phyloP scores from a whole-genome alignment of 306 rosid species.

The Castanopsis chinensis region DNA sequence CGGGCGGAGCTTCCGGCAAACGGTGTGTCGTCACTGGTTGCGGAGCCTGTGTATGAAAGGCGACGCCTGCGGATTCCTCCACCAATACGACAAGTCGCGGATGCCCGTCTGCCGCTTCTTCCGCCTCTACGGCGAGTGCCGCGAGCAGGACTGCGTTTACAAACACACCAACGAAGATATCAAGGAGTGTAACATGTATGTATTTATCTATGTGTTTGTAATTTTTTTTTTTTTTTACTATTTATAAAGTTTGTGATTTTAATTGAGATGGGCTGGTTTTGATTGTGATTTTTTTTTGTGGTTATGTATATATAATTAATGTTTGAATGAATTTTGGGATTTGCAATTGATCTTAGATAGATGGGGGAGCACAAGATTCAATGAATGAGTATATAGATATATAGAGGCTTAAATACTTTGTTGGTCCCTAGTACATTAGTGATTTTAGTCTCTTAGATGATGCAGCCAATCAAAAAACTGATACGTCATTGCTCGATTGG shows the following conservation, averaged over 20 bases:
- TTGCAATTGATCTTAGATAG: constrained; percentile 1
- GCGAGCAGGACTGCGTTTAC: constrained; percentile 97
- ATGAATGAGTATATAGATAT: not conserved
- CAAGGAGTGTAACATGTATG: constrained; percentile 98
- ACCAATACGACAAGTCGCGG: constrained; percentile 92
- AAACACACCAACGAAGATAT: constrained; percentile 97
- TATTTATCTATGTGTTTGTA: not conserved
- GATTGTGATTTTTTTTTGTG: not conserved
- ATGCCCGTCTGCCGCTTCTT: constrained; percentile 98
- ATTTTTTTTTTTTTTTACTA: not conserved
- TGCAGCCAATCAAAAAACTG: no score
- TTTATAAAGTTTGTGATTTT: not conserved
- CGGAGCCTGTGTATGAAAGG: constrained; percentile 96
- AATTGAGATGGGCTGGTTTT: not conserved
- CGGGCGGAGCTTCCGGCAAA: constrained; percentile 90
- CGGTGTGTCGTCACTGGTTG: constrained; percentile 98
- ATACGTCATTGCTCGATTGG: no score
- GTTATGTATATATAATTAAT: not conserved
- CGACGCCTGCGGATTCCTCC: constrained; percentile 95
- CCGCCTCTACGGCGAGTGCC: constrained; percentile 87
- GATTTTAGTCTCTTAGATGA: no score
- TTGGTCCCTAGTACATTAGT: no score
- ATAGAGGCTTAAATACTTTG: no score
- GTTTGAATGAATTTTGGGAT: not conserved
- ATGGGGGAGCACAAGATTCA: not conserved